Base-by-base conservation (phyloP, 352 stramenopile genomes). In the Thalassiosira exigua region DNA sequence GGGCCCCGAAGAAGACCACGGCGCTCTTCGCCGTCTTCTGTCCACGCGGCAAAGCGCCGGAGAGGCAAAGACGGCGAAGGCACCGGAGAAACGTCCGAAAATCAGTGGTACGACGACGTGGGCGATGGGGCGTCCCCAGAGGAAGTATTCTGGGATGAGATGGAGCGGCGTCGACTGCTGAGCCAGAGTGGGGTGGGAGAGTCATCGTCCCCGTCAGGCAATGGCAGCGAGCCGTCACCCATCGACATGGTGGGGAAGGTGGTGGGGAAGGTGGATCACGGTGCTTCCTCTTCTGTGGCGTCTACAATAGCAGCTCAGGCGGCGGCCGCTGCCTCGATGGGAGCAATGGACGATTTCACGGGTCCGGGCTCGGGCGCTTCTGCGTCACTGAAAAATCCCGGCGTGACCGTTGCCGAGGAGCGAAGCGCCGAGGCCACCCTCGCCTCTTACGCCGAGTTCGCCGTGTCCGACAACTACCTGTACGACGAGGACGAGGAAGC, bases 91-190 rank as follows among this genome's bases (percentile, higher is more conserved):
- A 72, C 27, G 56, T 54, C 56, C 44, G 67, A 54, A 36, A 79
- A 85, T 64, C 51, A 68, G 32, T 93, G 87, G 87, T 93, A 93
- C 42, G 85, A 89, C 52, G 46, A 74, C 9, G 74, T 91, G 12
- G 69, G 86, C 39, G 52, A 78, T 3, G 53, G 85, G 73, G 82
- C 87, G 22, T 85, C 85, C 17, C 83, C 87, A 4, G 83, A 91
- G 32, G 78, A 89, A 41, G 75, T 91, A 5, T 93, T 93, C 69
- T 91, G 83, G 79, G 33, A 90, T 51, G 87, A 93, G 80, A 93
- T 91, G 85, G 82, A 91, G 79, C 87, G 87, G 44, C 80, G 88
- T 52, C 58, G 82, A 54, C 39, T 90, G 21, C 46, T 90, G 9
- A 87, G 78, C 57, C 64, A 81, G 52, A 80, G 81, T 56, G 65